Conservation (phyloP, 768 basidiomycete species). For the Podaxis sp. region DNA sequence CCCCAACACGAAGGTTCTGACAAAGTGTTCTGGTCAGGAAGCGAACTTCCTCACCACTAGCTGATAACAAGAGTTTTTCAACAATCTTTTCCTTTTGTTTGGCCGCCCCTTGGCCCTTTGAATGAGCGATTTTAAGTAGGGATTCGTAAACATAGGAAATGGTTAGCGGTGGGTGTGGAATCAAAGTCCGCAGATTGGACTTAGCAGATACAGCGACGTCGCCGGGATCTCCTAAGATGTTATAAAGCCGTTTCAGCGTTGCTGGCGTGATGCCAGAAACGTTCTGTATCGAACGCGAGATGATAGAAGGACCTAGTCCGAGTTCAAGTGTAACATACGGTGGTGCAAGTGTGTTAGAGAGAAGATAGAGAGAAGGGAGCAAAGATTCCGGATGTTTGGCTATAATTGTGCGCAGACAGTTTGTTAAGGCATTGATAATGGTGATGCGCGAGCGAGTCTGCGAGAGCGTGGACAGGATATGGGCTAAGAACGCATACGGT, state of each 20-base stretch:
- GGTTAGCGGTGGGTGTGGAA: conserved; percentile 67
- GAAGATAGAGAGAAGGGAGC: conserved; percentile 72
- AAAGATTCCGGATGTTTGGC: conserved; percentile 66
- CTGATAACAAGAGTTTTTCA: conserved; percentile 78
- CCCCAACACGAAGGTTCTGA: conserved; percentile 82
- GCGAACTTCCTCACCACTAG: conserved; percentile 84
- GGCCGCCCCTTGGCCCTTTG: conserved; percentile 74
- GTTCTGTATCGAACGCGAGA: conserved; percentile 69
- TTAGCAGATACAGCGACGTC: conserved; percentile 88
- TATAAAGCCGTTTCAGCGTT: conserved; percentile 65
- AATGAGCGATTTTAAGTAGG: conserved; percentile 61
- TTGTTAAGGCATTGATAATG: conserved; percentile 69
- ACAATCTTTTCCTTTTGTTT: conserved; percentile 77
- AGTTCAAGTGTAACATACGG: conserved; percentile 72
- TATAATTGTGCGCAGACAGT: conserved; percentile 69
- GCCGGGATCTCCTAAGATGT: conserved; percentile 77
- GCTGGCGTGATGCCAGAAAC: conserved; percentile 62
- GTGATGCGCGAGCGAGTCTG: conserved; percentile 70
- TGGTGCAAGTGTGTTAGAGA: conserved; percentile 79
- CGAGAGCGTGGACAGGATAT: conserved; percentile 58
- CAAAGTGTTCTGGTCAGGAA: conserved; percentile 76
- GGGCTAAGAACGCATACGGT: conserved; percentile 72
- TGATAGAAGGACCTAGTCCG: conserved; percentile 64
- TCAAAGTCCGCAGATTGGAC: conserved; percentile 67
- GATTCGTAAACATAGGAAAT: conserved; percentile 66